A percentile compares a stretch with the other conserved stretches of the same genome.
These are phyloP conservation scores for Lodderomyces theae DNA, from an alignment of 1,139 yeast genomes.

Conservation along the genomic window DNA sequence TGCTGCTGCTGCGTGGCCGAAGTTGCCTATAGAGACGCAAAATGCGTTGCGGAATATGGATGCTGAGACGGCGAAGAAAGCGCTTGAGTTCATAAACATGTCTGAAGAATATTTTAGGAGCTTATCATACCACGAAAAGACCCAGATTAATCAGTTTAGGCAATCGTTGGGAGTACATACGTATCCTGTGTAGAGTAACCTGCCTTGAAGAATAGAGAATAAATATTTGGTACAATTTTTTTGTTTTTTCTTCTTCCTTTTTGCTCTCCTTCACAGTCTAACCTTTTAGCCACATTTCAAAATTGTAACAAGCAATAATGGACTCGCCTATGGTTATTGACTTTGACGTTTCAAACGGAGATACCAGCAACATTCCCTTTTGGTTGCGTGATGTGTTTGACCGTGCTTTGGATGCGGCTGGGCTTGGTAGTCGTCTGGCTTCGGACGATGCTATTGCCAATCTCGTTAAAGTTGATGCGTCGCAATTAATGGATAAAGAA, in stretches of 20 bases:
- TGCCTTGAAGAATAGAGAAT: no score
- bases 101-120: not conserved
- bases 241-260: not conserved
- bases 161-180: not conserved
- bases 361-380: conserved; percentile 23
- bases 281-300: not conserved
- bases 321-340: conserved; percentile 23
- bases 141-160: not conserved
- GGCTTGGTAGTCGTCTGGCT: conserved; percentile 32
- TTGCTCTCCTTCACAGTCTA: not conserved
- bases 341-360: conserved; percentile 26
- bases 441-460: conserved; percentile 42
- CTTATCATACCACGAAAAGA: not conserved
- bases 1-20: not conserved
- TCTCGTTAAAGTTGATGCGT: conserved; percentile 26
- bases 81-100: not conserved
- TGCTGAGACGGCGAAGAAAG: not conserved
- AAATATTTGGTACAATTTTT: not conserved
- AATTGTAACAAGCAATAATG: conserved; percentile 14
- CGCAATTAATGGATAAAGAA: conserved; percentile 22
- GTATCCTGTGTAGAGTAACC: not conserved
- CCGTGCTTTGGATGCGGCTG: conserved; percentile 33
- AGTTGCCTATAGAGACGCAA: not conserved
- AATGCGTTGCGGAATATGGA: conserved; percentile 2
- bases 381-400: conserved; percentile 43